Conservation (phyloP, 2,329 filamentous ascomycete species). For the Mycosphaerella arachidis region DNA sequence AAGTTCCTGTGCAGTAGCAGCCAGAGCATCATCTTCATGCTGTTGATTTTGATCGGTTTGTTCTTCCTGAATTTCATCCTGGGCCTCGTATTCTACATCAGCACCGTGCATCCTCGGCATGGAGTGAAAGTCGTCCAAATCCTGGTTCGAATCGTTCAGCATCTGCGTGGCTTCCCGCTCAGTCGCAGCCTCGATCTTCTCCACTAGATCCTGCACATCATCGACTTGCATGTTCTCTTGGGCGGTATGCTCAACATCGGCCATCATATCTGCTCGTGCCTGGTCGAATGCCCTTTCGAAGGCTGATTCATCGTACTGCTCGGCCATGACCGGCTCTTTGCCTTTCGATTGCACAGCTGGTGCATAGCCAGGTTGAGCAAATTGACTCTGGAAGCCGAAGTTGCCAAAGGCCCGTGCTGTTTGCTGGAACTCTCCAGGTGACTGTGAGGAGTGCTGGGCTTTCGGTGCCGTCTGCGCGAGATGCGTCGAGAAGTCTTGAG, state of each 20-base stretch:
- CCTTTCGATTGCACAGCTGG: conserved; percentile 25
- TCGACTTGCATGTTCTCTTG: conserved; percentile 10
- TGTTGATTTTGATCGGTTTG: conserved; percentile 12
- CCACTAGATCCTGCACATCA: conserved; percentile 13
- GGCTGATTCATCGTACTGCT: conserved; percentile 51
- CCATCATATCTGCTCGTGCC: conserved; percentile 40
- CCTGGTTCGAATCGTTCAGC: conserved; percentile 16
- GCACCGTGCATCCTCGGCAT: conserved; percentile 10
- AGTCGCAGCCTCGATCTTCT: conserved; percentile 18
- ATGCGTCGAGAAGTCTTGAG: conserved; percentile 55
- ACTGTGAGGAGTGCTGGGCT: conserved; percentile 24
- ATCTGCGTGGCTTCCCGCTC: conserved; percentile 19
- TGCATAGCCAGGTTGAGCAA: conserved; percentile 22
- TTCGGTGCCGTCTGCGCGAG: conserved; percentile 33
- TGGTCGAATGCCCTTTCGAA: conserved; percentile 53
- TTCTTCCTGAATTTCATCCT: conserved; percentile 9
- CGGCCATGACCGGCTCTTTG: conserved; percentile 32
- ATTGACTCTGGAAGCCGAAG: conserved; percentile 26
- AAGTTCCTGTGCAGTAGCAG: conserved; percentile 65
- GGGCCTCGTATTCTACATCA: conserved; percentile 16
- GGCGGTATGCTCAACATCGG: conserved; percentile 21
- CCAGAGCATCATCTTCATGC: conserved; percentile 61
- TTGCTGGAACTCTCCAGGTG: conserved; percentile 32
- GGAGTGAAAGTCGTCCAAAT: conserved; percentile 16
- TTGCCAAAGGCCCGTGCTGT: conserved; percentile 27